Evolutionary conservation across 345 rosid species (phyloP).

Genomic region (Gossypium ekmanianum): DNA sequence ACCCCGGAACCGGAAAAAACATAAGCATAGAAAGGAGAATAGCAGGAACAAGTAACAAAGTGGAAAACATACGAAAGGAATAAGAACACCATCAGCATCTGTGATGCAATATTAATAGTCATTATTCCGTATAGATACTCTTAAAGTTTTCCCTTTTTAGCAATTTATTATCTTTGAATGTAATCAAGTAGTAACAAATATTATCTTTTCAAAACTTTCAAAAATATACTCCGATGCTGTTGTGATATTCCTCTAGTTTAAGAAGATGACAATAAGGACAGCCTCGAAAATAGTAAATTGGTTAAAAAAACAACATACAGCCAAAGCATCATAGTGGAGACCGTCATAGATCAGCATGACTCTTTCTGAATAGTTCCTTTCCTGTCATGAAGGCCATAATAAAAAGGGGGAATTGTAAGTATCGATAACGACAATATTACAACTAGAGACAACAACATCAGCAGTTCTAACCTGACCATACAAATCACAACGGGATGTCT

Average conservation of each 20-base stretch:
- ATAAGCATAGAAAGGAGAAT: not conserved
- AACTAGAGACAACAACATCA: not conserved
- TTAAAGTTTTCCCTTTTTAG: not conserved
- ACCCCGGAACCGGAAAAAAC: not conserved
- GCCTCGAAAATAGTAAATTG: not conserved
- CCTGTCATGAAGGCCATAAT: constrained; percentile 42
- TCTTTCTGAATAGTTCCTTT: constrained; percentile 59
- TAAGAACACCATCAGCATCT: not conserved
- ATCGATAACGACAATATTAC: not conserved
- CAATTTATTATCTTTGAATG: not conserved
- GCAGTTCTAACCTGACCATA: constrained; percentile 74
- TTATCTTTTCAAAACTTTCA: not conserved
- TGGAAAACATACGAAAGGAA: not conserved
- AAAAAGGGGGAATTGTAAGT: not conserved
- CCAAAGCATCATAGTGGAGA: constrained; percentile 92
- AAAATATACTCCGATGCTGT: not conserved
- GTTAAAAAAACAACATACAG: constrained; percentile 46
- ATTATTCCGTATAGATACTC: not conserved
- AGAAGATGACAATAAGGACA: not conserved
- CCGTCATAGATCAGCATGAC: constrained; percentile 92
- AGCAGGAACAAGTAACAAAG: not conserved
- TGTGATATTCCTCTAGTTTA: not conserved
- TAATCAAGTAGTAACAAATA: not conserved
- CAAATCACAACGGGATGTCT: constrained; percentile 81
- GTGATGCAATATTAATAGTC: not conserved